Base-by-base conservation (phyloP, 148 eudicot genomes). In the Hydrangea macrophylla region DNA sequence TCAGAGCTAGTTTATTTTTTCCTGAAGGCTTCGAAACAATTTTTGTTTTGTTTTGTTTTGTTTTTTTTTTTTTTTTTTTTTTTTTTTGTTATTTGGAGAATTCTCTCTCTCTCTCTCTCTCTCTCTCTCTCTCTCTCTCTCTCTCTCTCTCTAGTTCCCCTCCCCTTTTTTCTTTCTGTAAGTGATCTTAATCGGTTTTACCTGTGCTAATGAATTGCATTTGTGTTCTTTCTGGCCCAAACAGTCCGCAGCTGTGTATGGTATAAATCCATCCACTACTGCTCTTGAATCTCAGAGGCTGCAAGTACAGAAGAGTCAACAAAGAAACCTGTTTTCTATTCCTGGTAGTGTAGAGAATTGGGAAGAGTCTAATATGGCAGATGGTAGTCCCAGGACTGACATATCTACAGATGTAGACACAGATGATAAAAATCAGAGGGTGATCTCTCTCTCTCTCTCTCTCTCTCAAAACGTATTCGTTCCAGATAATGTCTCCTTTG, bases 331-430 rank as follows among this genome's bases (percentile, higher is more conserved):
- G 53, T 20, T 15, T 48, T 2, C 20, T 48, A 5, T 48, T 11
- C 53, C 20, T 48, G n/a, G 22, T 48, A 48, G 58, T 77, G 23
- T 62, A 18, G 75, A 51, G 44, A 73, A 56, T 69, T 73, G 42
- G 65, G 71, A 70, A 20, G 76, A 75, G 58, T 63, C 70, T 53
- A 73, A 55, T 23, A 82, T 79, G 86, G 89, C 86, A 51, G 86
- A 77, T 65, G 78, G 61, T 32, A 85, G 86, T 77, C 82, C 89
- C 39, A 78, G 78, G 68, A 85, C 89, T 23, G 89, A 85, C 73
- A 85, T 77, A 24, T 85, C 89, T 31, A 82, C 89, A 5, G 86
- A 82, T 77, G 86, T 69, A 12, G 83, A 79, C 57, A 79, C 84
- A 33, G 89, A 79, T 40, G 89, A 85, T 64, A 82, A 75, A 75